Percentiles rank a stretch among this genome's conserved stretches.
phyloP scores from a whole-genome alignment of 805 yeast species.

The Wickerhamomyces canadensis region DNA sequence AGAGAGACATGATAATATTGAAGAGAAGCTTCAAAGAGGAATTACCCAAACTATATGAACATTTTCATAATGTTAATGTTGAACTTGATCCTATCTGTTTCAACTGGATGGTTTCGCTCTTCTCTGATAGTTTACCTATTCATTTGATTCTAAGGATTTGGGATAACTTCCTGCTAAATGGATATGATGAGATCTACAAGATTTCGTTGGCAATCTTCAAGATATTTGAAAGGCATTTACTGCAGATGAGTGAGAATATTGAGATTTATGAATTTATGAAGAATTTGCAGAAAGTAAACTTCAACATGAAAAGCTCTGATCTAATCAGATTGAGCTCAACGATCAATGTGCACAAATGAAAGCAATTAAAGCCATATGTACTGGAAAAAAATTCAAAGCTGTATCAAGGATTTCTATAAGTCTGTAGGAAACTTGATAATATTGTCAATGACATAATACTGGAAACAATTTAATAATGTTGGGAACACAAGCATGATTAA shows the following conservation, averaged over 20 bases:
- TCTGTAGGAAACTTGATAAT: conserved; percentile 53
- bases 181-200: conserved; percentile 32
- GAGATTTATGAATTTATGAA: conserved; percentile 32
- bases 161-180: conserved; percentile 40
- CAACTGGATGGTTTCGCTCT: conserved; percentile 53
- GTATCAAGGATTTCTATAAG: conserved; percentile 1
- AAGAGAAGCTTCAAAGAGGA: conserved; percentile 29
- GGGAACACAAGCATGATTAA: conserved; percentile 85
- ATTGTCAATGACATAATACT: conserved; percentile 66
- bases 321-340: conserved; percentile 15
- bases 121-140: conserved; percentile 44
- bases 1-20: conserved; percentile 36
- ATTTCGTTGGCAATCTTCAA: conserved; percentile 33
- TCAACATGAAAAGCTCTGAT: conserved; percentile 22
- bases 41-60: conserved; percentile 35
- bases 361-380: no score
- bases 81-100: conserved; percentile 45
- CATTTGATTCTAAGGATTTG: conserved; percentile 48
- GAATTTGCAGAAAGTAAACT: conserved; percentile 23
- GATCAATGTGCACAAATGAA: not conserved
- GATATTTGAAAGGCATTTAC: conserved; percentile 28
- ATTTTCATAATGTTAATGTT: conserved; percentile 30
- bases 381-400: not conserved
- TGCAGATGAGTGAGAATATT: conserved; percentile 23
- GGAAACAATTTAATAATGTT: conserved; percentile 65